phyloP scores from a whole-genome alignment of 805 yeast genomes.

The Vanderwaltozyma verrucispora region DNA sequence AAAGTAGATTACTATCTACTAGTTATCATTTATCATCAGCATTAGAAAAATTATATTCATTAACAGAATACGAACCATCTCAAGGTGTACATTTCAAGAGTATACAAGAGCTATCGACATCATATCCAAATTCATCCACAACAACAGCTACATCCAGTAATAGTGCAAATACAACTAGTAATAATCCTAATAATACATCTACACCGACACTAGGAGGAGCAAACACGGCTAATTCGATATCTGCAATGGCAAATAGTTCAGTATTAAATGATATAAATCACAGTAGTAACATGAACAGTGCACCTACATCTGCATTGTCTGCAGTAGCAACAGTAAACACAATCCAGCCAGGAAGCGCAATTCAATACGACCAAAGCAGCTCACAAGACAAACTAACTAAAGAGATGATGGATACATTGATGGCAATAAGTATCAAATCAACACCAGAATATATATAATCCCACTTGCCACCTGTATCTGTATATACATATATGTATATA shows the following conservation, averaged over 20 bases:
- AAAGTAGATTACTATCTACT: slow-evolving; percentile 55
- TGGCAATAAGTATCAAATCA: slow-evolving; percentile 25
- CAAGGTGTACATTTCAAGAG: slow-evolving; percentile 35
- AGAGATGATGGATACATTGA: slow-evolving; percentile 25
- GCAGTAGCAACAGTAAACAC: slow-evolving; percentile 8
- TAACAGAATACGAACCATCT: slow-evolving; percentile 49
- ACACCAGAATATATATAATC: slow-evolving; percentile 23
- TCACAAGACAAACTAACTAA: slow-evolving; percentile 11
- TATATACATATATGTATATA: no score
- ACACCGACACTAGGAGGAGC: background rate
- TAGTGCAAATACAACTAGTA: no score
- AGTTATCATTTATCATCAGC: slow-evolving; percentile 35
- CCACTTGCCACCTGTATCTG: no score
- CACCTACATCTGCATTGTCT: slow-evolving; percentile 5
- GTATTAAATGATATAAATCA: no score
- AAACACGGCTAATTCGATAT: background rate
- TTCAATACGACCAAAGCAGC: slow-evolving; percentile 7
- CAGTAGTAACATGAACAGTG: slow-evolving; percentile 1
- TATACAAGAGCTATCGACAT: slow-evolving; percentile 4
- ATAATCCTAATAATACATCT: no score
- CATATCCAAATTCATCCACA: background rate
- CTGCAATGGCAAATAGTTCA: no score
- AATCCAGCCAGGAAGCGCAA: slow-evolving; percentile 8
- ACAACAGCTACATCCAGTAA: no score
- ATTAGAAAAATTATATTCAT: slow-evolving; percentile 34